Evolutionary conservation across 768 basidiomycete genomes (phyloP), one percentile per base, ranked within the genome.

Genomic region (Tricholoma bakamatsutake): DNA sequence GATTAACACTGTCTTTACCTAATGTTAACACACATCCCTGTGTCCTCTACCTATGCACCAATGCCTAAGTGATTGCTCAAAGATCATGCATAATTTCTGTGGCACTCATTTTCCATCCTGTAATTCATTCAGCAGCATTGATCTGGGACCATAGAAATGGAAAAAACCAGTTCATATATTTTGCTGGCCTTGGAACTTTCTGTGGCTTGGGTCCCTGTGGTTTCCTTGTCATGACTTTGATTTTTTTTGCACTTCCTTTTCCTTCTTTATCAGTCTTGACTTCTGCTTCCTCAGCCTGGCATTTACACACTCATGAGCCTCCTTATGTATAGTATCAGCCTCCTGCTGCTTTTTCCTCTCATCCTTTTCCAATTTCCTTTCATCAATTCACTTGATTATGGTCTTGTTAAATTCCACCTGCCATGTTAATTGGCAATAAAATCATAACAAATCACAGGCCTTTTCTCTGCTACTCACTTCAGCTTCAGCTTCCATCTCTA

Each of bases 261-360:
- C 57, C 62, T 28, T 46, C 37, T 42, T 57, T 53, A 30, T 65
- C 65, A 50, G 51, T 57, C 15, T 28, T 37, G 24, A 42, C 53
- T 13, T 45, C 43, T 50, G 64, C 56, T 24, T 17, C 46, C 34
- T 57, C 27, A 21, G 56, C 56, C 39, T 30, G 27, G 54, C 59
- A 27, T 37, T 27, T 31, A 34, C 46, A 42, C 53, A 43, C 39
- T 55, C 48, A 13, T 3, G 3, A 11, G 39, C 43, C 37, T 50
- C 49, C 48, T 54, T 52, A 24, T 49, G 21, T 13, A 21, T 24
- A 45, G 21, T 6, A 24, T 30, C 34, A 18, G 30, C 34, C 42
- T 55, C 13, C 35, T 37, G 15, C 54, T 48, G 28, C 45, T 31
- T 33, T n/a, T 34, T 46, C 13, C 21, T 24, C 45, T 24, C 21